Evolutionary conservation across 257 asterid genomes (phyloP).

Genomic region (Scutellaria baicalensis): DNA sequence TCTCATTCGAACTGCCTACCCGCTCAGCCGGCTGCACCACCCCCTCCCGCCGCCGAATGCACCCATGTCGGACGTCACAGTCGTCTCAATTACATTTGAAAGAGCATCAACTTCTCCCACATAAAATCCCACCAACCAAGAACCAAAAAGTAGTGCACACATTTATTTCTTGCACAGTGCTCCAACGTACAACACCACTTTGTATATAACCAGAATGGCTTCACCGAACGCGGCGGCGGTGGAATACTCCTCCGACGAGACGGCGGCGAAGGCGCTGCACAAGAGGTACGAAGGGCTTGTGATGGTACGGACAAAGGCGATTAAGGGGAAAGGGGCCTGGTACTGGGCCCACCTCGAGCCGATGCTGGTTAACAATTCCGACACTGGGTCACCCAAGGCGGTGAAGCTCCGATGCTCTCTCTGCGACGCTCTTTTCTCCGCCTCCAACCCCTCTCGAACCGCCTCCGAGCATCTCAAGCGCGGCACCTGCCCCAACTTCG

Average conservation of each 20-base stretch:
- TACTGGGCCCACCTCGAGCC: conserved; percentile 93
- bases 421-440: conserved; percentile 89
- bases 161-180: background rate
- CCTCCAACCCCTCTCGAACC: conserved; percentile 87
- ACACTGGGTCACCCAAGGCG: conserved; percentile 62
- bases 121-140: background rate
- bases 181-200: background rate
- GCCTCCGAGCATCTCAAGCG: conserved; percentile 86
- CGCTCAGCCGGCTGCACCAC: conserved; percentile 10
- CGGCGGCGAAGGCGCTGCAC: conserved; percentile 51
- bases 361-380: conserved; percentile 53
- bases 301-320: conserved; percentile 69
- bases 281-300: conserved; percentile 78
- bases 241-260: conserved; percentile 35
- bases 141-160: background rate
- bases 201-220: conserved; percentile 23
- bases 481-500: conserved; percentile 82
- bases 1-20: no score
- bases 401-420: conserved; percentile 75
- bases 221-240: conserved; percentile 34
- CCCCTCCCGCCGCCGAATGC: conserved; percentile 18
- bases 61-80: background rate
- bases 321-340: conserved; percentile 94
- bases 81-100: conserved; percentile 6
- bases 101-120: background rate